A percentile compares a stretch with the other conserved stretches of the same genome.
Conservation (phyloP, 441 rosid genomes). For the Aleurites moluccanus region DNA sequence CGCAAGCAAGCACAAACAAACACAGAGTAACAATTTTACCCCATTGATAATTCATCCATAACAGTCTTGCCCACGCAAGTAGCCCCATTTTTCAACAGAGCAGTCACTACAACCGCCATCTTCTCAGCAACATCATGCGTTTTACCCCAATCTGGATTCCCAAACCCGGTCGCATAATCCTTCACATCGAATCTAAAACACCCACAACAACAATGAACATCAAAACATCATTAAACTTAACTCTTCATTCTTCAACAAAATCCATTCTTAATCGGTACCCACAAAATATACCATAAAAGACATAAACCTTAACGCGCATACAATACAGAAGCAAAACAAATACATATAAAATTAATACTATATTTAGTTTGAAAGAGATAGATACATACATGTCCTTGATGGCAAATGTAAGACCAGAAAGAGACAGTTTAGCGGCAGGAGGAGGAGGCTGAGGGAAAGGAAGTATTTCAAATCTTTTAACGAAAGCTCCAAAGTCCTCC, state of each 20-base stretch:
- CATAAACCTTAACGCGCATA: not conserved
- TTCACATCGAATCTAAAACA: constrained; percentile 75
- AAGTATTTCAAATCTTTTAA: constrained; percentile 64
- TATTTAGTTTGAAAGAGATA: not conserved
- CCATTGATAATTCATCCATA: constrained; percentile 78
- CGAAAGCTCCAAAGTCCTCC: constrained; percentile 74
- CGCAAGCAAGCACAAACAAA: not conserved
- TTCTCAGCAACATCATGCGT: constrained; percentile 73
- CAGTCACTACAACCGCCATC: constrained; percentile 69
- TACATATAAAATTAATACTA: not conserved
- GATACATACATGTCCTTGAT: constrained; percentile 63
- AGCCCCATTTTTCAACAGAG: constrained; percentile 81
- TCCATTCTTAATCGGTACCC: not conserved
- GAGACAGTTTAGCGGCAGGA: constrained; percentile 72
- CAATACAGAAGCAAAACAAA: not conserved
- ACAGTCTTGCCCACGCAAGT: constrained; percentile 90
- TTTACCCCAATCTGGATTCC: constrained; percentile 78
- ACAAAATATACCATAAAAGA: not conserved
- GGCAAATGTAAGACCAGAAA: constrained; percentile 79
- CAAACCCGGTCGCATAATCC: constrained; percentile 77
- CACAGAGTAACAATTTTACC: constrained; percentile 39
- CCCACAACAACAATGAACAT: constrained; percentile 6
- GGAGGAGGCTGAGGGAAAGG: constrained; percentile 89
- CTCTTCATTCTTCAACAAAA: not conserved
- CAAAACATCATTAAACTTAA: not conserved